A percentile compares a stretch with the other conserved stretches of the same genome.
Conservation (phyloP, 1,284 basidiomycete species). For the Leccinum proliferum region DNA sequence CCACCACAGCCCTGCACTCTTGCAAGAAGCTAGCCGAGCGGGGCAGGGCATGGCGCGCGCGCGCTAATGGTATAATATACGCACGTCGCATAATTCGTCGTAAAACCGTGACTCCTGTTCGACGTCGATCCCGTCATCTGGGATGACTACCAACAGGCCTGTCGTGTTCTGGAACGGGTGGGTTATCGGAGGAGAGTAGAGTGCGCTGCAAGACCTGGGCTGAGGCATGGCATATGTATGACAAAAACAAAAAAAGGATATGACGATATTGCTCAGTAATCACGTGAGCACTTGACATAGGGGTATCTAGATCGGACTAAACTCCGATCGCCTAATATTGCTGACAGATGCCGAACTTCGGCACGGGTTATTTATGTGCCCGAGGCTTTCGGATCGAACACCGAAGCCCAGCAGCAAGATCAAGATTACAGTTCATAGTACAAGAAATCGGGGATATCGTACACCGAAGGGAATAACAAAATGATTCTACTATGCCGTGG, state of each 20-base stretch:
- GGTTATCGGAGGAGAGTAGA: constrained; percentile 2
- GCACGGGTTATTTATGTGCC: background rate
- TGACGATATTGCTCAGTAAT: background rate
- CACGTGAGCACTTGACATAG: constrained; percentile 6
- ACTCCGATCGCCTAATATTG: background rate
- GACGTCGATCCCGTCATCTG: constrained; percentile 35
- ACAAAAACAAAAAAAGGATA: background rate
- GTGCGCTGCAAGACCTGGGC: background rate
- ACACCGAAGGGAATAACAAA: background rate
- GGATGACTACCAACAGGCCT: constrained; percentile 23
- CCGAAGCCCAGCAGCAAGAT: background rate
- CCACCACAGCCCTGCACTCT: background rate
- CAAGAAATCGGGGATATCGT: background rate
- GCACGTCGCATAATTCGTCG: constrained; percentile 41
- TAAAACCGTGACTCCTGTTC: constrained; percentile 44
- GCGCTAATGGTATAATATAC: background rate
- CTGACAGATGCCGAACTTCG: background rate
- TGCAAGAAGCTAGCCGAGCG: background rate
- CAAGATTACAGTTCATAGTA: background rate
- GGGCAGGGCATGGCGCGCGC: background rate
- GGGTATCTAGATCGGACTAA: background rate
- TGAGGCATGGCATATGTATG: constrained; percentile 10
- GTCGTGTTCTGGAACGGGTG: constrained; percentile 24
- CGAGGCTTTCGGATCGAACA: background rate
- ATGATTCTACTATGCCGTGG: background rate